These are phyloP conservation scores for Dispira parvispora DNA, from an alignment of 192 early-diverging fungal genomes.

Conservation along the genomic window DNA sequence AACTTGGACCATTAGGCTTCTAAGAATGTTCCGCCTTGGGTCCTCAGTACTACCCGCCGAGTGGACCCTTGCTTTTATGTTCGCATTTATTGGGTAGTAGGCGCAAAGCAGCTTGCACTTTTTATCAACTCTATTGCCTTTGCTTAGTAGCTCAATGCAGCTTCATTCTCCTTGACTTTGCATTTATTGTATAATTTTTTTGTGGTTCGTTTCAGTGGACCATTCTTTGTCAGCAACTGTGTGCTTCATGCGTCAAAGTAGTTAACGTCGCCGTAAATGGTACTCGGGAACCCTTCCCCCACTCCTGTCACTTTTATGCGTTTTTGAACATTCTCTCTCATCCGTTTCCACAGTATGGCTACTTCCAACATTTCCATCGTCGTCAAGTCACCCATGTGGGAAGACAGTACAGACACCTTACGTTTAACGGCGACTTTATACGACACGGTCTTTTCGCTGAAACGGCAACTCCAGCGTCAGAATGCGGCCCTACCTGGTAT, in stretches of 20 bases:
- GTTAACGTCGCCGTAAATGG: not conserved
- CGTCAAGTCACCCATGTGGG: slow-evolving; percentile 1
- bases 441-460: not conserved
- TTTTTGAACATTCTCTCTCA: not conserved
- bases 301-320: not conserved
- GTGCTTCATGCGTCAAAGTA: not conserved
- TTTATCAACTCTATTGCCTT: too few species aligned
- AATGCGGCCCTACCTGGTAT: not conserved
- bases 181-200: too few species aligned
- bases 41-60: too few species aligned
- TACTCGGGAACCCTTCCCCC: not conserved
- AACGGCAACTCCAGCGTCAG: not conserved
- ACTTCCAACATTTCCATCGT: not conserved
- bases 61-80: too few species aligned
- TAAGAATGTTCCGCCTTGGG: too few species aligned
- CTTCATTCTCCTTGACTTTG: too few species aligned
- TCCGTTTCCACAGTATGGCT: not conserved
- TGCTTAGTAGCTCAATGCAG: too few species aligned
- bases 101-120: too few species aligned
- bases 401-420: not conserved
- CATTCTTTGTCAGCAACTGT: too few species aligned
- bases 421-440: not conserved
- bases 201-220: too few species aligned
- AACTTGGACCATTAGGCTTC: too few species aligned
- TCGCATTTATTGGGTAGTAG: too few species aligned